These are phyloP conservation scores for barrel medic (Medicago truncatula) DNA, from an alignment of 306 rosid species.

Conservation along the genomic window MtrunA17r5.0-ANR NC_053045.1:54862001-54862500, in stretches of 20 bases:
- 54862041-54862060: not conserved
- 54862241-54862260: conserved; percentile 58
- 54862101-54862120: conserved; percentile 42
- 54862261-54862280: conserved; percentile 37
- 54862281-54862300: conserved; percentile 68
- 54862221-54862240: conserved; percentile 54
- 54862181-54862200: conserved; percentile 47
- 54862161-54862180: conserved; percentile 52
- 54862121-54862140: conserved; percentile 35
- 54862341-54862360: not conserved
- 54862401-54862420: not conserved
- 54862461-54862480: conserved; percentile 44
- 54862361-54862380: not conserved
- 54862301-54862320: conserved; percentile 56
- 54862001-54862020: too few relatives aligned
- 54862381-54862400: conserved; percentile 2
- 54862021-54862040: not conserved
- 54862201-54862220: conserved; percentile 50
- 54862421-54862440: not conserved
- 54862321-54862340: conserved; percentile 31
- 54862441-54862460: conserved; percentile 33
- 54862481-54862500: conserved; percentile 41
- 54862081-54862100: conserved; percentile 38
- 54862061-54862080: conserved; percentile 13
- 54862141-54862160: conserved; percentile 38